Percentiles rank a stretch among this genome's conserved stretches.
These are phyloP conservation scores for Pseudozyma thailandica DNA, from an alignment of 1,284 basidiomycete species.

Conservation along the genomic window DNA sequence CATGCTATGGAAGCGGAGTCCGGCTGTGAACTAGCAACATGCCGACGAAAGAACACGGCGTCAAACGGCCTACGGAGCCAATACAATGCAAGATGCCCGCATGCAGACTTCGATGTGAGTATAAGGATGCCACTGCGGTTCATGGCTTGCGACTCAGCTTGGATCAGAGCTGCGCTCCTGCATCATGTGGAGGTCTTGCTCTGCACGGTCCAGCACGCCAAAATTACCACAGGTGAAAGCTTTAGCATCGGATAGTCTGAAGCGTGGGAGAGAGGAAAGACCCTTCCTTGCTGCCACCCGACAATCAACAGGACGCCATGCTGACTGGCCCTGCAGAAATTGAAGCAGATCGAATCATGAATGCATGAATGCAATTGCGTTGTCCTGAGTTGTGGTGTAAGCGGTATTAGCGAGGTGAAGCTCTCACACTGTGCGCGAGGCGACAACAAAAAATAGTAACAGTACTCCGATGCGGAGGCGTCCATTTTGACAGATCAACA, in stretches of 20 bases:
- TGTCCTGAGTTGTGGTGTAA: too few relatives aligned
- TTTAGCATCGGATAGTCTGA: background rate
- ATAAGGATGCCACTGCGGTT: background rate
- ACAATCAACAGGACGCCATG: background rate
- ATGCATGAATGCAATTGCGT: too few relatives aligned
- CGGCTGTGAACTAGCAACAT: too few relatives aligned
- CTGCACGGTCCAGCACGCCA: slow-evolving; percentile 6
- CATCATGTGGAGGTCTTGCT: slow-evolving; percentile 10
- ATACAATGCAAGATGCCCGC: background rate
- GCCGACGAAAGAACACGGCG: too few relatives aligned
- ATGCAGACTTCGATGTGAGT: background rate
- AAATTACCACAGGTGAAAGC: background rate
- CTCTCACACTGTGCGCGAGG: background rate
- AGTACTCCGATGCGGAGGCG: slow-evolving; percentile 15
- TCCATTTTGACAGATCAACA: slow-evolving; percentile 6
- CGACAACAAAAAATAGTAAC: background rate
- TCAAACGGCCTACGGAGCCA: too few relatives aligned
- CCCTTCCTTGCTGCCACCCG: background rate
- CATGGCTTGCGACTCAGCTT: background rate
- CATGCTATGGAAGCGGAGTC: too few relatives aligned
- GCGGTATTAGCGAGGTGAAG: background rate
- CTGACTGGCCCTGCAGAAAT: slow-evolving; percentile 9
- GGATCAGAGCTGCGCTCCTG: background rate
- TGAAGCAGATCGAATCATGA: background rate
- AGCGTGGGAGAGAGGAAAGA: background rate